Evolutionary conservation across 139 green algal species (phyloP).

Genomic region (Zygnema circumcarinatum): DNA sequence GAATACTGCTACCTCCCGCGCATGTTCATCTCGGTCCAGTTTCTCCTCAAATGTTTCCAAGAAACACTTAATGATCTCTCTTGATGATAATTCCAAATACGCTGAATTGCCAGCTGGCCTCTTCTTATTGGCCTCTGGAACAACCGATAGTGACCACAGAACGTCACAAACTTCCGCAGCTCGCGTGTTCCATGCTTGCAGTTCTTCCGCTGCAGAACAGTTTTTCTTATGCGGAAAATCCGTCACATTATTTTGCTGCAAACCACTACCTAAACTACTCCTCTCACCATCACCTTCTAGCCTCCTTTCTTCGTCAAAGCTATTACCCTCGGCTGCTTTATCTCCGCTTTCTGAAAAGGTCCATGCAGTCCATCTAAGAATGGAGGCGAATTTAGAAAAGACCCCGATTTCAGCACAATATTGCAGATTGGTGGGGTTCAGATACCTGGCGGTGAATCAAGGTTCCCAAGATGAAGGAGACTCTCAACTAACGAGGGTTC

Average conservation of each 20-base stretch:
- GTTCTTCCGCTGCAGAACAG: background rate
- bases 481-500: no score
- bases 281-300: no score
- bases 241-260: no score
- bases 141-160: background rate
- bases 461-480: no score
- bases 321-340: no score
- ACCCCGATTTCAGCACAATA: background rate
- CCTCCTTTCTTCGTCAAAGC: no score
- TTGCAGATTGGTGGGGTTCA: background rate
- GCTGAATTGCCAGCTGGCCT: background rate
- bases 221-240: no score
- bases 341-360: background rate
- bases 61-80: background rate
- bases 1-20: background rate
- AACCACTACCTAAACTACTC: no score
- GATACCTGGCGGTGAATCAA: no score
- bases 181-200: background rate
- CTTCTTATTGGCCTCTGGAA: background rate
- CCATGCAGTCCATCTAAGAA: background rate
- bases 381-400: background rate
- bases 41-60: background rate
- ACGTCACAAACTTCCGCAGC: conserved; percentile 14
- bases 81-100: background rate
- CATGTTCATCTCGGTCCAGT: background rate